Evolutionary conservation across 139 green algal species (phyloP), one percentile per base, ranked within the genome.

Genomic region (Micractinium conductrix): DNA sequence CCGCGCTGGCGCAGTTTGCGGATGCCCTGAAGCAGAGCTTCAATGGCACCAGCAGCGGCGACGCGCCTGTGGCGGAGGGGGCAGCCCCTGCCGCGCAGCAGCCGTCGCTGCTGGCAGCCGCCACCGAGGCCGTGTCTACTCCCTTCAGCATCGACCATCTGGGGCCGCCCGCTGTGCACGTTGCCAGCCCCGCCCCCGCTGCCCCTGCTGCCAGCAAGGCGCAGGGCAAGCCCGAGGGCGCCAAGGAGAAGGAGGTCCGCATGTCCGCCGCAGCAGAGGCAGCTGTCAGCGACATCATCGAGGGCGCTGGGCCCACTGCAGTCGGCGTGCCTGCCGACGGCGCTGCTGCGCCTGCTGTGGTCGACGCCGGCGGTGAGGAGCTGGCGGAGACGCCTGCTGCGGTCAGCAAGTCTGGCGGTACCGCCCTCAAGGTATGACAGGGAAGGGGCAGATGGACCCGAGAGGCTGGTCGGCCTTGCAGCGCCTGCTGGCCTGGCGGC

Each of bases 21-120:
- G 70, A 78, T 6, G 70, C 35, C 26, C 42, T 78, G 38, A 53
- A 78, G 70, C 22, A 38, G 28, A 78, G 70, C 70, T 53, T 53
- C 19, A 19, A 21, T 12, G 42, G 70, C 68, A 10, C 68, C 19
- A 37, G 37, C 70, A 40, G 42, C 70, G 45, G 28, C 28, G 45
- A 78, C 26, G 42, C 24, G 35, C 30, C 43, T 26, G 70, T 43
- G 0, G 24, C 65, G 12, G 26, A 62, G 53, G 19, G 26, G 53
- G 53, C 7, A 21, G 53, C 53, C 53, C 53, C 53, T 19, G 19
- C 53, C 53, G 19, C 53, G 48, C 48, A 10, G 12, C 48, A 10
- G 53, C 53, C 8, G 53, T 2, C 53, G 42, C 70, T 58, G 33
- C 69, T 76, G 40, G 69, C 69, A 38, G 69, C 69, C 21, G 69